Base-by-base conservation (phyloP, 2,329 filamentous ascomycete genomes). In the Plenodomus lindquistii region DNA sequence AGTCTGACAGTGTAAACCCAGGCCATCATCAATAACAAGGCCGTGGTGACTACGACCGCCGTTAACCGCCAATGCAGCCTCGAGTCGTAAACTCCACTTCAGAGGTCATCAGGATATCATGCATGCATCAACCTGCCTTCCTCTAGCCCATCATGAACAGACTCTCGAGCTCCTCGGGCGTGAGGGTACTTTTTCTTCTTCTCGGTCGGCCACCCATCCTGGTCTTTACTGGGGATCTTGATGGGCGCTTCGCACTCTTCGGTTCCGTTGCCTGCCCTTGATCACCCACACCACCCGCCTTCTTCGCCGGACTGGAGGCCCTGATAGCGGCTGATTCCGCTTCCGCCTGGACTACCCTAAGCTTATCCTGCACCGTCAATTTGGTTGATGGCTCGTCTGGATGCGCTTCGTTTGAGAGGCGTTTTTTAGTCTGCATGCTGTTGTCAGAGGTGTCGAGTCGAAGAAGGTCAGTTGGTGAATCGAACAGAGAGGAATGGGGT, bases 151-250 rank as follows among this genome's bases (percentile, higher is more conserved):
- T 62, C 7, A 67, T 62, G 40, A 74, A 49, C 35, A 74, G 56
- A 24, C 62, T 67, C 72, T 88, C 82, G 64, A 92, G 72, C 71
- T 93, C 89, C 78, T 86, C 87, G 2, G 87, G 85, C 61, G 83
- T 91, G 24, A 93, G 74, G 17, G 88, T 92, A 63, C 87, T 91
- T 67, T 89, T 81, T 65, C 88, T 79, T 65, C 87, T 77, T 50
- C 81, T 86, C 2, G 83, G 75, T 75, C 86, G 69, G 67, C 84
- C 62, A 70, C 77, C 66, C 74, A 80, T 68, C 72, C 76, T 62
- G 77, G 82, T 76, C 60, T 69, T 73, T 27, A 66, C 63, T 29
- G 72, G 59, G 44, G 60, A 71, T 41, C 59, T 62, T 44, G 57
- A 56, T 16, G 54, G 51, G 27, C 63, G 62, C 39, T 54, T 63